Evolutionary conservation across 768 basidiomycete genomes (phyloP).

Genomic region (Boletus bicolor): DNA sequence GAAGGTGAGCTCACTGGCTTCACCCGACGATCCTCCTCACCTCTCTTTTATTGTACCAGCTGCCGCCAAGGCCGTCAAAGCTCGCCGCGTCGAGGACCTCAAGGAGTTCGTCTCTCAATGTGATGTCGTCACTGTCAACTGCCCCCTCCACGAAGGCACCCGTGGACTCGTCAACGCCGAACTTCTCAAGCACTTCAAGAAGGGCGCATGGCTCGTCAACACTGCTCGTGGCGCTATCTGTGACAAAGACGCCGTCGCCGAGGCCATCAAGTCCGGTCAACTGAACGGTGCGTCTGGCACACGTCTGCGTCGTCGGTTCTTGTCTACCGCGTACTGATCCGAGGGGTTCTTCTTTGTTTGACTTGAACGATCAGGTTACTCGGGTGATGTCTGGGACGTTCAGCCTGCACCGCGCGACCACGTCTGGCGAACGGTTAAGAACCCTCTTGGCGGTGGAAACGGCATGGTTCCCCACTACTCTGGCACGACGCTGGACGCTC

Average conservation of each 20-base stretch:
- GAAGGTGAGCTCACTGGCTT: slow-evolving; percentile 37
- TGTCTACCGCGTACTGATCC: not conserved
- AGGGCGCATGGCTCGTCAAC: slow-evolving; percentile 91
- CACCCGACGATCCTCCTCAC: not conserved
- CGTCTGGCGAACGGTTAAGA: slow-evolving; percentile 80
- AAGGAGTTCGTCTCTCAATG: slow-evolving; percentile 61
- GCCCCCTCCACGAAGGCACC: slow-evolving; percentile 84
- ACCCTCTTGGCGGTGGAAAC: slow-evolving; percentile 80
- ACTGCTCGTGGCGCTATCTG: slow-evolving; percentile 92
- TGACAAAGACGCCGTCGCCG: slow-evolving; percentile 76
- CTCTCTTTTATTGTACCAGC: slow-evolving; percentile 30
- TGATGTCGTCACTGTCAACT: slow-evolving; percentile 84
- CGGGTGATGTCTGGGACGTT: slow-evolving; percentile 77
- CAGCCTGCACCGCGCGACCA: slow-evolving; percentile 88
- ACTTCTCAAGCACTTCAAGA: slow-evolving; percentile 85
- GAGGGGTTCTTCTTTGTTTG: not conserved
- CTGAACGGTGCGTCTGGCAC: slow-evolving; percentile 44
- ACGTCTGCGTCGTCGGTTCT: not conserved
- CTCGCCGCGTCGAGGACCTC: slow-evolving; percentile 74
- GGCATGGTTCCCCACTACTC: slow-evolving; percentile 89
- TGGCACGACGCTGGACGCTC: slow-evolving; percentile 87
- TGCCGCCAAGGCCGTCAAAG: slow-evolving; percentile 63
- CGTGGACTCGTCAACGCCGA: slow-evolving; percentile 77
- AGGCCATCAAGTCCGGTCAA: slow-evolving; percentile 72
- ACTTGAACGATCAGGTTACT: slow-evolving; percentile 24